Evolutionary conservation across 192 early-diverging fungal genomes (phyloP), one percentile per base, ranked within the genome.

Genomic region (Linderina pennispora): DNA sequence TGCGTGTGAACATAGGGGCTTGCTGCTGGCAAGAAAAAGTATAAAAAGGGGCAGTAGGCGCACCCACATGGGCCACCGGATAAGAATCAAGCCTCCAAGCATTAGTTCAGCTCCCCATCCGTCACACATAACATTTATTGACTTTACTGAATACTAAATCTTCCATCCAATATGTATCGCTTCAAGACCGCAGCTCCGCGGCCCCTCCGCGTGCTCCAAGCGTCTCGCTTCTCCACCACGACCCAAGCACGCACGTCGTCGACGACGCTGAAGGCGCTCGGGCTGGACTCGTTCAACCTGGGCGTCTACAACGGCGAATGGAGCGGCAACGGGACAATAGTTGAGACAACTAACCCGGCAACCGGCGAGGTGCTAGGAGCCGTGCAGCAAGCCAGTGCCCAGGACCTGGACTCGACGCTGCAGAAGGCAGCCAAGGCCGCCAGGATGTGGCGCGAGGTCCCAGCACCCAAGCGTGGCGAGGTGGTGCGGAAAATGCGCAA

Each of bases 401-500:
- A 67, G 18, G 85, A 91, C 47, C 61, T 89, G 28, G 53, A 86
- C 55, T 51, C 62, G 43, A 78, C 82, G 0, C 67, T 91, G 24
- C 65, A 77, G 24, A 65, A 73, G 33, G 84, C 84, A 48, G 69
- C 81, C 28, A 76, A 74, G 32, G 76, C 84, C 35, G 74, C 85
- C 54, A 72, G 59, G 21, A 68, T 80, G 23, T 86, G 82, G 78
- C 62, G 80, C 39, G 76, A 77, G 22, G 76, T 84, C 36, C 91
- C 94, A 11, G 84, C 85, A 20, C 94, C 94, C 16, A 77, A 82
- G 53, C 82, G 94, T 42, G 94, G 94, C 26, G 87, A 93, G 45
- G 80, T 97, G 36, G 80, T 97, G 22, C 78, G 90, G 19, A 84
- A 88, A 48, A 94, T 97, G 82, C 79, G 91, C 38, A 82, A 89